Percentiles rank a stretch among this genome's conserved stretches.
phyloP scores from a whole-genome alignment of 371 early-diverging fungal species.

The Blastocladiella emersonii region DNA sequence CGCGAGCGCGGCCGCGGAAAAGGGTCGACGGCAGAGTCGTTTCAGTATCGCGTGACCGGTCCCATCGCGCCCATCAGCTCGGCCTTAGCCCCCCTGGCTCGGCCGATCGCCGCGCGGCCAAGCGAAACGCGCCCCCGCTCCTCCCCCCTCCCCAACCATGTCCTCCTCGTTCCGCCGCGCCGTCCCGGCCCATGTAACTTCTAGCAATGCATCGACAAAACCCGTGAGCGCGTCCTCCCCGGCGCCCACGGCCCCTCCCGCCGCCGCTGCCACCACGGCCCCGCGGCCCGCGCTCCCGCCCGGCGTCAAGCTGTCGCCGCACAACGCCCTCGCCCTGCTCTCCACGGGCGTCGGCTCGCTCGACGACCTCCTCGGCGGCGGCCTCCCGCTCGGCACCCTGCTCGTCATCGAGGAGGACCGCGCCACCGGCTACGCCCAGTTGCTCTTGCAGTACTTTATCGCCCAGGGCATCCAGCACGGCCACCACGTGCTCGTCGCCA shows the following conservation, averaged over 20 bases:
- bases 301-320: conserved; percentile 59
- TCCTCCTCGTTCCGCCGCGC: neutral
- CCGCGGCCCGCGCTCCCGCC: conserved; percentile 49
- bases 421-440: conserved; percentile 65
- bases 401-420: conserved; percentile 68
- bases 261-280: neutral
- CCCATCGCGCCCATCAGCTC: too few relatives aligned
- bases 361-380: conserved; percentile 77
- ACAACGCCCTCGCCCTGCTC: conserved; percentile 60
- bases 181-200: too few relatives aligned
- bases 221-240: neutral
- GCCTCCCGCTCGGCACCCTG: conserved; percentile 69
- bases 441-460: conserved; percentile 63
- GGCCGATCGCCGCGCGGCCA: too few relatives aligned
- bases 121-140: too few relatives aligned
- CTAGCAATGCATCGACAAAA: too few relatives aligned
- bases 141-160: too few relatives aligned
- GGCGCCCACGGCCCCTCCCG: neutral
- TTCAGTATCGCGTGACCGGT: too few relatives aligned
- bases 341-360: conserved; percentile 80
- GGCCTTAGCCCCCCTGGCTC: too few relatives aligned
- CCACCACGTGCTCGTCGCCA: conserved; percentile 54
- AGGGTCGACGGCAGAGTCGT: too few relatives aligned
- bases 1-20: too few relatives aligned
- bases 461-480: conserved; percentile 69